Evolutionary conservation across 306 rosid species (phyloP).

Genomic region (Cicer arietinum): DNA sequence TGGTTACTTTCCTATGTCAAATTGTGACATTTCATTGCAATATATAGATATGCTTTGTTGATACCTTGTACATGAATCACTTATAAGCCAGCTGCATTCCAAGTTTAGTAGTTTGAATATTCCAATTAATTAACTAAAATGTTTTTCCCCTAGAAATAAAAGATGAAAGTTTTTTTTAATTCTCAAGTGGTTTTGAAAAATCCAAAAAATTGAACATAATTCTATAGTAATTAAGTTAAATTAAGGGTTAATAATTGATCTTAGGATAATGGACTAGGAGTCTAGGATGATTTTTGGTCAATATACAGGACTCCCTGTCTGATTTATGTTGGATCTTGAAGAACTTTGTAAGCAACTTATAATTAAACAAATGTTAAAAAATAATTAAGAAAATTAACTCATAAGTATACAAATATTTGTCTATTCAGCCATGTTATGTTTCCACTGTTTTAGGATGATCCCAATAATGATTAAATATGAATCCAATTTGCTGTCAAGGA

Average conservation of each 20-base stretch:
- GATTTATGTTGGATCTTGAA: constrained; percentile 50
- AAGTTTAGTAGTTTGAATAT: constrained; percentile 35
- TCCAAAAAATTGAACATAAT: constrained; percentile 25
- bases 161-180: constrained; percentile 28
- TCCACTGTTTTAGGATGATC: constrained; percentile 32
- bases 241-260: constrained; percentile 36
- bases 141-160: neutral
- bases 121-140: constrained; percentile 31
- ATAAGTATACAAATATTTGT: constrained; percentile 39
- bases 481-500: constrained; percentile 25
- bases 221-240: constrained; percentile 26
- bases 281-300: constrained; percentile 47
- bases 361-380: constrained; percentile 36
- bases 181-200: constrained; percentile 38
- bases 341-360: constrained; percentile 28
- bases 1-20: constrained; percentile 34
- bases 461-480: constrained; percentile 12
- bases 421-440: constrained; percentile 45
- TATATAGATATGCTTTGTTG: constrained; percentile 36
- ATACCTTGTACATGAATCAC: constrained; percentile 34
- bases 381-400: constrained; percentile 35
- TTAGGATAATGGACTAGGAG: constrained; percentile 39
- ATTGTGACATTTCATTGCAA: constrained; percentile 32
- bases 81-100: constrained; percentile 35
- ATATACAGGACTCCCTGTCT: constrained; percentile 41